phyloP scores from a whole-genome alignment of 2,329 filamentous ascomycete species.

The Hypoxylon sp. region DNA sequence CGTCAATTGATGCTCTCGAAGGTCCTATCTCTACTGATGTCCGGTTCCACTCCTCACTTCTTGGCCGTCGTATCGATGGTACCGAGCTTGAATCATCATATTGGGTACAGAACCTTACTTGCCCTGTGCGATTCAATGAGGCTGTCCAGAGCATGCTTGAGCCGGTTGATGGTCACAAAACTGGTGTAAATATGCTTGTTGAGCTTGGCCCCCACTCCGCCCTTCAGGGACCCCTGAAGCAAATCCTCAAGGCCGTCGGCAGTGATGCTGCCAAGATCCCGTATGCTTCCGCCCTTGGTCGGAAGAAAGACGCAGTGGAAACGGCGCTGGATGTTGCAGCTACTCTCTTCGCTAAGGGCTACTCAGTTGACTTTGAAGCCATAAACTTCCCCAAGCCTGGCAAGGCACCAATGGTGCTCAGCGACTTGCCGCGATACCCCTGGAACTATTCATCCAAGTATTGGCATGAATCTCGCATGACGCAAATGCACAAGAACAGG shows the following conservation, averaged over 20 bases:
- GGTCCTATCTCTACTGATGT: conserved; percentile 56
- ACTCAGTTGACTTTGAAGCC: conserved; percentile 60
- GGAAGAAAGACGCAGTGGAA: conserved; percentile 66
- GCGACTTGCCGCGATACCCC: conserved; percentile 64
- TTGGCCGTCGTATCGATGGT: conserved; percentile 59
- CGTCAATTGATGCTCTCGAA: conserved; percentile 54
- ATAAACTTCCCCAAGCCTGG: conserved; percentile 63
- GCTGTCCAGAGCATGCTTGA: conserved; percentile 59
- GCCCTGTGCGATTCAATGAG: conserved; percentile 58
- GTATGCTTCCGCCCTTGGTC: conserved; percentile 64
- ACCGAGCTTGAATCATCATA: conserved; percentile 59
- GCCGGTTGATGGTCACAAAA: conserved; percentile 56
- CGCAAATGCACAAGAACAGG: conserved; percentile 60
- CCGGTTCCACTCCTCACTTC: conserved; percentile 64
- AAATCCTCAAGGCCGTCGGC: conserved; percentile 64
- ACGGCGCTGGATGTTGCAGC: conserved; percentile 62
- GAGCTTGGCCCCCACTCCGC: conserved; percentile 67
- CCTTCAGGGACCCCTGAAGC: conserved; percentile 65
- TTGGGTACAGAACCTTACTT: conserved; percentile 63
- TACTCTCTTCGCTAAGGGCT: conserved; percentile 63
- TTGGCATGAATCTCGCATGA: conserved; percentile 65
- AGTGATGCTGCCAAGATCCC: conserved; percentile 60
- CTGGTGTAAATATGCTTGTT: conserved; percentile 61
- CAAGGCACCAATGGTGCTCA: conserved; percentile 57
- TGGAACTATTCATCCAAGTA: conserved; percentile 64